Base-by-base conservation (phyloP, 106 monocot species). In the Allium sativum region DNA sequence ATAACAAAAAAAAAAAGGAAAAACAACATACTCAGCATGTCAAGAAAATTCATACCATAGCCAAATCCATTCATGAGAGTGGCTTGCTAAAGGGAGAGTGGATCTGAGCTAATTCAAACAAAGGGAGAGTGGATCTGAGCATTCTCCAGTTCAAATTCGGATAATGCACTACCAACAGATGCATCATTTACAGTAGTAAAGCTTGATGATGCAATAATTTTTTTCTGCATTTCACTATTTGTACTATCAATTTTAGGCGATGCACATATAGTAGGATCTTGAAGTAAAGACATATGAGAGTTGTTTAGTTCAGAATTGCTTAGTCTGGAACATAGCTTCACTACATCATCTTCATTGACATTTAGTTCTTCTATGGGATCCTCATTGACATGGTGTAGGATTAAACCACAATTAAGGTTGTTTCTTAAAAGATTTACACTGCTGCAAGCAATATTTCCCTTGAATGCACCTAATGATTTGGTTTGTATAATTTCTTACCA, bases 401-500 rank as follows among this genome's bases (percentile, higher is more conserved):
- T 73, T 21, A 98, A 31, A 62, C 82, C 77, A 18, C 87, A 79
- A 60, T 88, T 98, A 48, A 98, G 77, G 45, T 82, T 91, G 48
- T 74, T 66, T 55, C 84, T 74, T 9, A 98, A 67, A 62, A 72
- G 42, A 73, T 84, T 87, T 62, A 98, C 75, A 75, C 78, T 91
- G 18, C 72, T 78, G 61, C 96, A 84, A 48, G 76, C 82, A 80
- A 71, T 82, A 11, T 72, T 71, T 50, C 78, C 77, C 62, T 70
- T 91, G 20, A 80, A 87, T 41, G 75, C 76, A 68, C 65, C 65
- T 44, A 58, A 17, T 6, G 80, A 76, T 61, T 82, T 88, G 48
- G 78, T 82, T 71, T 59, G 74, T 64, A 98, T 80, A 61, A 98
- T 91, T 57, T 98, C 96, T 66, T 98, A 87, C 96, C 91, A 81